Evolutionary conservation across 129 eudicot species (phyloP).

Genomic region (Smallanthus sonchifolius): DNA sequence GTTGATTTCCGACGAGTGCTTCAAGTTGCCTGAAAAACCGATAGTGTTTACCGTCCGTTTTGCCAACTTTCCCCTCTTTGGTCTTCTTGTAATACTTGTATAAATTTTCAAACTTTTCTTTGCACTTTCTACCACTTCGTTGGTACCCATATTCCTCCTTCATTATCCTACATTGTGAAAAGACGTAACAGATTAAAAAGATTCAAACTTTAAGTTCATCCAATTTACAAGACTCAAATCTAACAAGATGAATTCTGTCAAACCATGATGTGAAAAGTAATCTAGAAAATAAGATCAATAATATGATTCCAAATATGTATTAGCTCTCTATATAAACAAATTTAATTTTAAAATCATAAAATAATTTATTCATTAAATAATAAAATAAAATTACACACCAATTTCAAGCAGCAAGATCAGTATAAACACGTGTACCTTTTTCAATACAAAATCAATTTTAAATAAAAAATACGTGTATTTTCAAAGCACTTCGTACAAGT

Average conservation of each 20-base stretch:
- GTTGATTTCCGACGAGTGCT: constrained; percentile 71
- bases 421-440: too few species aligned
- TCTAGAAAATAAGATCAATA: too few species aligned
- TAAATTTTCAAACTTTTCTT: constrained; percentile 91
- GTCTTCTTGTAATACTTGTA: constrained; percentile 99
- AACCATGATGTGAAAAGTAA: too few species aligned
- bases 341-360: too few species aligned
- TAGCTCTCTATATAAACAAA: too few species aligned
- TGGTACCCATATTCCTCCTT: constrained; percentile 92
- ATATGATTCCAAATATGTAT: too few species aligned
- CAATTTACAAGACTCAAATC: not conserved
- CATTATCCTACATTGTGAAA: constrained; percentile 59
- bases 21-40: constrained; percentile 93
- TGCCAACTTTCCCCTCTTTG: constrained; percentile 95
- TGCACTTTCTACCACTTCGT: constrained; percentile 94
- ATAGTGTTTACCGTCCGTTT: constrained; percentile 90
- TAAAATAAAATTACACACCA: too few species aligned
- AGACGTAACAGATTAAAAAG: not conserved
- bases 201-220: not conserved
- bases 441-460: too few species aligned
- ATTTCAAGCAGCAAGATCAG: too few species aligned
- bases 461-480: too few species aligned
- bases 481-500: too few species aligned
- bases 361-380: too few species aligned
- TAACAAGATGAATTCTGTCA: not conserved